phyloP scores from a whole-genome alignment of 495 filamentous ascomycete genomes.

The Lichenothelia convexa region DNA sequence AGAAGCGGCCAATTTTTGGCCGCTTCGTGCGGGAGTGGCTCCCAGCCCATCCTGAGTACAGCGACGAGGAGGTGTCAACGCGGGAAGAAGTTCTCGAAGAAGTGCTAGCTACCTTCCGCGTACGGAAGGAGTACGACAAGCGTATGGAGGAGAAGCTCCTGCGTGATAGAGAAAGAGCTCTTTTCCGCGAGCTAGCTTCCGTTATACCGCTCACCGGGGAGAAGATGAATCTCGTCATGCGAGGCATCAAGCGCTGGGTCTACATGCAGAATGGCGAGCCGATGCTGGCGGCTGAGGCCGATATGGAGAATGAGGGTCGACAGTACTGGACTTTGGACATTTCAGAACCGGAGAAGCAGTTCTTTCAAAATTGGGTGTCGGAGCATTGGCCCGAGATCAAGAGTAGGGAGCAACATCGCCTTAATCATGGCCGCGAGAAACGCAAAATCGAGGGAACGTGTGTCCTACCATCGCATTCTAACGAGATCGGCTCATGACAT shows the following conservation, averaged over 20 bases:
- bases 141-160: neutral
- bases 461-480: no score
- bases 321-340: neutral
- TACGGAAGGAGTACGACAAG: neutral
- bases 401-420: neutral
- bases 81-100: neutral
- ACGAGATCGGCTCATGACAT: no score
- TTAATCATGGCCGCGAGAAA: no score
- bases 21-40: constrained; percentile 34
- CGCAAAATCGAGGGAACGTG: no score
- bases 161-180: neutral
- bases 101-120: neutral
- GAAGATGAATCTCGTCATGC: neutral
- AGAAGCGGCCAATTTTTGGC: constrained; percentile 27
- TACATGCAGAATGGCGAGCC: neutral
- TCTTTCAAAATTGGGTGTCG: neutral
- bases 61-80: neutral
- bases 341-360: neutral
- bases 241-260: constrained; percentile 1
- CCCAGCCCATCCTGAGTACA: constrained; percentile 2
- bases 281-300: neutral
- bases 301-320: neutral
- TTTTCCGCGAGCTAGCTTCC: neutral
- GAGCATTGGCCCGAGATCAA: neutral
- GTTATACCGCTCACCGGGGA: neutral